Percentiles rank a stretch among this genome's conserved stretches.
These are phyloP conservation scores for Pleodorina starrii DNA, from an alignment of 139 green algal species.

Conservation along the genomic window DNA sequence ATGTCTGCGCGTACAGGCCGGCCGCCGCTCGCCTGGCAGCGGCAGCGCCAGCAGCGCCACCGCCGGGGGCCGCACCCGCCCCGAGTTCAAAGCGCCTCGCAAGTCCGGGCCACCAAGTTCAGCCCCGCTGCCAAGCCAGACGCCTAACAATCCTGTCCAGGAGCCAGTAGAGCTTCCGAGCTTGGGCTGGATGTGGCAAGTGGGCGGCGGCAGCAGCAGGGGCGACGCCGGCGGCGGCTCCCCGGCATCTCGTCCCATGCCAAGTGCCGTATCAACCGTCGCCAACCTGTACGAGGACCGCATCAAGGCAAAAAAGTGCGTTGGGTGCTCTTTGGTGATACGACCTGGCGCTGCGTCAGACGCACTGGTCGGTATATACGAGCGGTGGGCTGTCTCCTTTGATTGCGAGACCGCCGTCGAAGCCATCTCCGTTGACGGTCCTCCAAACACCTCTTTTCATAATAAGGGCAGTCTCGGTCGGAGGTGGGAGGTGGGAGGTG, in stretches of 20 bases:
- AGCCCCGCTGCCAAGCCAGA: neutral
- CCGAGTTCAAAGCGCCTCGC: neutral
- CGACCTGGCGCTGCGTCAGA: too few relatives aligned
- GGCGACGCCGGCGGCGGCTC: neutral
- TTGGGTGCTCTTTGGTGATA: too few relatives aligned
- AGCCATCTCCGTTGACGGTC: too few relatives aligned
- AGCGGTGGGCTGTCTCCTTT: too few relatives aligned
- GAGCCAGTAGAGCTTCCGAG: neutral
- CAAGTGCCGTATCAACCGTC: constrained; percentile 50
- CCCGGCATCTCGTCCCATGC: neutral
- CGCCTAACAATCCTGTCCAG: neutral
- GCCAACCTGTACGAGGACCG: constrained; percentile 63
- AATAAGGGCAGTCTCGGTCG: too few relatives aligned
- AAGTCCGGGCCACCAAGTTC: neutral
- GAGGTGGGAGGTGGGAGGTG: too few relatives aligned
- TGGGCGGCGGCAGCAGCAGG: constrained; percentile 12
- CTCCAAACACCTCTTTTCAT: too few relatives aligned
- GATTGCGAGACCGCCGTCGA: too few relatives aligned
- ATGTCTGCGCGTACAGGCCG: neutral
- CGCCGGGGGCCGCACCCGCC: neutral
- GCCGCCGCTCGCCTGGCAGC: neutral
- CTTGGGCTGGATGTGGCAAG: constrained; percentile 66
- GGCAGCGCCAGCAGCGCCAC: neutral
- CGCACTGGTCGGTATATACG: too few relatives aligned
- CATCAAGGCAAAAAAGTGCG: constrained; percentile 75